Evolutionary conservation across 2,329 filamentous ascomycete genomes (phyloP).

Genomic region (Macroventuria anomochaeta): DNA sequence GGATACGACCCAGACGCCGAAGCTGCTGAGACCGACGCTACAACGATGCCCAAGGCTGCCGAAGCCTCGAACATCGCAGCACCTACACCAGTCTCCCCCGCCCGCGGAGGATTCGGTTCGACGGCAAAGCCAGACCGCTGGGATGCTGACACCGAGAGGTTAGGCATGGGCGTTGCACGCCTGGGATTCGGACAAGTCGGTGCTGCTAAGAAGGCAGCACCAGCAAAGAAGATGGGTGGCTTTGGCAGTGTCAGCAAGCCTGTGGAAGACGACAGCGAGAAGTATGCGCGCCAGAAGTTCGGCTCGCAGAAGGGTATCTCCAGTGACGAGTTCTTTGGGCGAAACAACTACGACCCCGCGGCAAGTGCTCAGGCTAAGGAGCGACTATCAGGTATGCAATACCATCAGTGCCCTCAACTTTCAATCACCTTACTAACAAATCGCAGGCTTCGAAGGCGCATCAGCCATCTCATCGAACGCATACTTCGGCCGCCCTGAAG

Average conservation of each 20-base stretch:
- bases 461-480: constrained; percentile 93
- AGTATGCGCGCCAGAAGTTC: constrained; percentile 86
- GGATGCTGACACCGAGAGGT: constrained; percentile 80
- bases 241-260: constrained; percentile 87
- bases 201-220: constrained; percentile 60
- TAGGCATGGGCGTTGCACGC: constrained; percentile 86
- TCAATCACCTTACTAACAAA: constrained; percentile 7
- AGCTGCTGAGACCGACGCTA: constrained; percentile 48
- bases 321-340: constrained; percentile 97
- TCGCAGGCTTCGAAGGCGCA: constrained; percentile 83
- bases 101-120: constrained; percentile 67
- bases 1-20: constrained; percentile 95
- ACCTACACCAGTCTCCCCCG: constrained; percentile 77
- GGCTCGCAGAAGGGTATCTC: constrained; percentile 94
- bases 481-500: constrained; percentile 94
- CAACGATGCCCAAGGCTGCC: constrained; percentile 49
- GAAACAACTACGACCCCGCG: constrained; percentile 80
- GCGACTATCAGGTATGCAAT: constrained; percentile 66
- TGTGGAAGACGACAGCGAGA: constrained; percentile 73
- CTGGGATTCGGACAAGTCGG: constrained; percentile 89
- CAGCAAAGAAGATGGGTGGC: constrained; percentile 81
- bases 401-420: background rate
- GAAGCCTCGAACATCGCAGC: constrained; percentile 69
- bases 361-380: constrained; percentile 85
- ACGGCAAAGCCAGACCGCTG: constrained; percentile 60